These are phyloP conservation scores for Aspergillus hortae DNA, from an alignment of 2,329 filamentous ascomycete genomes.

Conservation along the genomic window DNA sequence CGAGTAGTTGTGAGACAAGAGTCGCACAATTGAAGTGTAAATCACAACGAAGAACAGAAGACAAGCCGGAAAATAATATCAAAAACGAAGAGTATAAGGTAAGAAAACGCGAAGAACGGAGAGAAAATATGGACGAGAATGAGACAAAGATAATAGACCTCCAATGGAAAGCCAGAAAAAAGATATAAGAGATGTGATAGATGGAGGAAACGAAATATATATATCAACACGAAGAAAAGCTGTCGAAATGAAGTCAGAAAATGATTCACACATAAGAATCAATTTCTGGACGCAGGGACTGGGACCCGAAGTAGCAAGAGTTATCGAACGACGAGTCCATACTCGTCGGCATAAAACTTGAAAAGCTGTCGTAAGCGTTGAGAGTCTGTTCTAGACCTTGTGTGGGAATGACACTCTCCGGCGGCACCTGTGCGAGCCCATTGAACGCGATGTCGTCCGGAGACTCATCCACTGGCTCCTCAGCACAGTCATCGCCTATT, in stretches of 20 bases:
- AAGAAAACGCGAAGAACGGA: conserved; percentile 4
- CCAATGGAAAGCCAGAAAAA: conserved; percentile 12
- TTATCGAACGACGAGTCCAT: conserved; percentile 30
- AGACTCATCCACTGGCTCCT: conserved; percentile 7
- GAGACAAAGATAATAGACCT: conserved; percentile 6
- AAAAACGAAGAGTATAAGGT: conserved; percentile 5
- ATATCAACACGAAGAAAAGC: conserved; percentile 5
- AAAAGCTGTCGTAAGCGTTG: conserved; percentile 29
- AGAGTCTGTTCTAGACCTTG: conserved; percentile 25
- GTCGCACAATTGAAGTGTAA: conserved; percentile 2
- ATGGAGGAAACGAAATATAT: not conserved
- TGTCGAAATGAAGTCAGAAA: not conserved
- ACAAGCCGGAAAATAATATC: conserved; percentile 4
- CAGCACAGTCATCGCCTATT: conserved; percentile 17
- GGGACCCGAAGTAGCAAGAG: conserved; percentile 30
- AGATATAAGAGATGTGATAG: conserved; percentile 3
- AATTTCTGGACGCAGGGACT: conserved; percentile 30
- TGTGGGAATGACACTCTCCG: conserved; percentile 17
- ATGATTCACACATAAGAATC: conserved; percentile 35
- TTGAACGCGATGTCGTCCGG: conserved; percentile 13
- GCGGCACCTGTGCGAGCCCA: conserved; percentile 12
- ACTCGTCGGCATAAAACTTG: conserved; percentile 23
- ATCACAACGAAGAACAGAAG: conserved; percentile 1
- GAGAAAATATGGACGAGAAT: conserved; percentile 6
- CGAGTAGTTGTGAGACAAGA: not conserved